Evolutionary conservation across 495 filamentous ascomycete genomes (phyloP).

Genomic region (Amphirosellinia nigrospora): DNA sequence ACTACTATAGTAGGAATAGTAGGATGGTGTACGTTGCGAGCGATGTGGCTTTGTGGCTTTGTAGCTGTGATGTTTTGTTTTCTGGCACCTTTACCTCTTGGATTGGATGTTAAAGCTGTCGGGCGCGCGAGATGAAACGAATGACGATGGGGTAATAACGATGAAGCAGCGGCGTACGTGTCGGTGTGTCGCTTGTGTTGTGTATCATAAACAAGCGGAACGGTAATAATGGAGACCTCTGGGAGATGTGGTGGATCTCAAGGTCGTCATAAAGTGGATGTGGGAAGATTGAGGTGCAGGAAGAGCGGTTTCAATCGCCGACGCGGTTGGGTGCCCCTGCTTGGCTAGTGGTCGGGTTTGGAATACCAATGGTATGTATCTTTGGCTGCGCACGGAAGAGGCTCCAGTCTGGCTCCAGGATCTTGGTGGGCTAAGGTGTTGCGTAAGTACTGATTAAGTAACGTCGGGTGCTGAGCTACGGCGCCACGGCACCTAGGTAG

Average conservation of each 20-base stretch:
- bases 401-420: constrained; percentile 15
- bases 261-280: constrained; percentile 13
- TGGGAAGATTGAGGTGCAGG: constrained; percentile 1
- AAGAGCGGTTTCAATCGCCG: constrained; percentile 17
- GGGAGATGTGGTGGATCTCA: constrained; percentile 14
- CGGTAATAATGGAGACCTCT: constrained; percentile 16
- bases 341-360: background rate
- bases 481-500: background rate
- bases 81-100: background rate
- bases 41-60: background rate
- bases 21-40: background rate
- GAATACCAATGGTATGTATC: background rate
- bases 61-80: constrained; percentile 3
- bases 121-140: constrained; percentile 21
- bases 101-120: background rate
- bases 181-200: constrained; percentile 7
- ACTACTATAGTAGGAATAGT: no score
- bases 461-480: background rate
- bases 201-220: constrained; percentile 18
- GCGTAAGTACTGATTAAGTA: no score
- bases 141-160: constrained; percentile 13
- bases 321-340: constrained; percentile 12
- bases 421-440: background rate
- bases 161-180: constrained; percentile 18
- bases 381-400: background rate